These are phyloP conservation scores for Phytopythium delawarense DNA, from an alignment of 352 stramenopile genomes.

Conservation along the genomic window DNA sequence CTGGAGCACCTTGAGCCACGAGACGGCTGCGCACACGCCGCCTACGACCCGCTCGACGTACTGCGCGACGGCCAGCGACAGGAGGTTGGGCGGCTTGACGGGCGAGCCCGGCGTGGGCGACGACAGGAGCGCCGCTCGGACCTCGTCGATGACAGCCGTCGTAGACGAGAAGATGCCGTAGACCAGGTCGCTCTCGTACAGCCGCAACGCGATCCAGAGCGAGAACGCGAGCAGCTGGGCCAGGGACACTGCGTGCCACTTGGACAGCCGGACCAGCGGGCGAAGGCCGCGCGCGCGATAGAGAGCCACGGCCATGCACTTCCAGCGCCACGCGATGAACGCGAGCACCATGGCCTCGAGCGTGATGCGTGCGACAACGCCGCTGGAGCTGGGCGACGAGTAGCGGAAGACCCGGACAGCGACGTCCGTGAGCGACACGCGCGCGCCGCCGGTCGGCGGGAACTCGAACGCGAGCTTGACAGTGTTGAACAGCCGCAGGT, in stretches of 20 bases:
- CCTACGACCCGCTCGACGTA: conserved; percentile 38
- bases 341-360: conserved; percentile 50
- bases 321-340: conserved; percentile 41
- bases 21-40: conserved; percentile 41
- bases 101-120: conserved; percentile 7
- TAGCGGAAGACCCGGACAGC: conserved; percentile 56
- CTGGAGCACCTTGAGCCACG: conserved; percentile 66
- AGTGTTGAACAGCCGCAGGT: conserved; percentile 59
- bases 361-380: conserved; percentile 20
- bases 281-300: conserved; percentile 23
- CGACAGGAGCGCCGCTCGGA: neutral
- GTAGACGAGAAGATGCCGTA: conserved; percentile 51
- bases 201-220: conserved; percentile 39
- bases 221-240: conserved; percentile 45
- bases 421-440: conserved; percentile 36
- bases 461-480: conserved; percentile 63
- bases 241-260: conserved; percentile 37
- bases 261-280: conserved; percentile 21
- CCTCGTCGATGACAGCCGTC: conserved; percentile 13
- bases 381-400: conserved; percentile 21
- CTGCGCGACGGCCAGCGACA: conserved; percentile 29
- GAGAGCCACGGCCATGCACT: conserved; percentile 26
- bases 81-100: conserved; percentile 35
- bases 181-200: conserved; percentile 46
- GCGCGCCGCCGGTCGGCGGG: conserved; percentile 48